phyloP scores from a whole-genome alignment of 2,329 filamentous ascomycete genomes.

The Aspergillus viridinutans region DNA sequence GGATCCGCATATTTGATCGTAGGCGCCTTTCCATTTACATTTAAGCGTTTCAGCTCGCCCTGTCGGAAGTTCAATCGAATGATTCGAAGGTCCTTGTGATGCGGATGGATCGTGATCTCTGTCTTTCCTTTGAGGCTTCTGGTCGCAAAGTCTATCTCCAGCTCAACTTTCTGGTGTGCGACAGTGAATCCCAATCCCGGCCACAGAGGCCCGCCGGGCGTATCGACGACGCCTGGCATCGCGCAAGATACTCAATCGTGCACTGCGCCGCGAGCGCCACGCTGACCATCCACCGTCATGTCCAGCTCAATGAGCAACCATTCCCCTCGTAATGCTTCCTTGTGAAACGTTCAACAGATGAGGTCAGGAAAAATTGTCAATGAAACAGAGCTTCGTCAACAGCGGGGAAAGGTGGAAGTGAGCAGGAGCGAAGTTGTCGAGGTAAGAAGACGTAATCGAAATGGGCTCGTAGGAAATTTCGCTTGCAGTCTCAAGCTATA shows the following conservation, averaged over 20 bases:
- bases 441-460: neutral
- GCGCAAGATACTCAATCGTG: slow-evolving; percentile 32
- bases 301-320: slow-evolving; percentile 24
- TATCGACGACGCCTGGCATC: slow-evolving; percentile 40
- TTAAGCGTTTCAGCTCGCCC: slow-evolving; percentile 53
- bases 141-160: slow-evolving; percentile 81
- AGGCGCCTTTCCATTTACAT: slow-evolving; percentile 41
- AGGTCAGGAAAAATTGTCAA: neutral
- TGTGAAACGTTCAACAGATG: neutral
- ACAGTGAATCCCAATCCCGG: slow-evolving; percentile 51
- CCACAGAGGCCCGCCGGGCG: slow-evolving; percentile 25
- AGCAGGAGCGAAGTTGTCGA: neutral
- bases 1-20: slow-evolving; percentile 39
- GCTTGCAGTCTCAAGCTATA: too few relatives aligned
- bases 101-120: slow-evolving; percentile 72
- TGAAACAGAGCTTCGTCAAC: neutral
- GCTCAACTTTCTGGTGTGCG: slow-evolving; percentile 78
- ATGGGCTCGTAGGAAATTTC: neutral
- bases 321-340: neutral
- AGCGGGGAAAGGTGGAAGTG: neutral
- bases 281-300: slow-evolving; percentile 36
- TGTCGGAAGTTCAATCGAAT: slow-evolving; percentile 61
- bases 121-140: slow-evolving; percentile 72
- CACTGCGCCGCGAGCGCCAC: slow-evolving; percentile 36
- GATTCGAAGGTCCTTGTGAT: slow-evolving; percentile 50